Percentiles rank a stretch among this genome's conserved stretches.
These are phyloP conservation scores for Pseudogymnoascus sp. DNA, from an alignment of 2,329 filamentous ascomycete species.

Conservation along the genomic window DNA sequence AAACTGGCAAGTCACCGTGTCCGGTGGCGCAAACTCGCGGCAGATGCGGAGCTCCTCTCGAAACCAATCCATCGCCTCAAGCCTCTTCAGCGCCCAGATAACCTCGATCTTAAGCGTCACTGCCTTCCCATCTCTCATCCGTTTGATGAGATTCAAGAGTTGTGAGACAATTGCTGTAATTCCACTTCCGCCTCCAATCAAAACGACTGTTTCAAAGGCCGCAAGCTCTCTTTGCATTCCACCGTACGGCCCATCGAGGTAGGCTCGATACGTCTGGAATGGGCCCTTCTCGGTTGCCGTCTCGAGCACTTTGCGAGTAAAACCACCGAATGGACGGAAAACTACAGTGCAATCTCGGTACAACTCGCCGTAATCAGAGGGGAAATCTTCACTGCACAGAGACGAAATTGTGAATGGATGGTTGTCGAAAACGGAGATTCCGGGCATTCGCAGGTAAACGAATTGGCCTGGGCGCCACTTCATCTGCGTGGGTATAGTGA, in stretches of 20 bases:
- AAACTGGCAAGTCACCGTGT: constrained; percentile 88
- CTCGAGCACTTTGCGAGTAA: constrained; percentile 77
- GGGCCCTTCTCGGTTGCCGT: constrained; percentile 79
- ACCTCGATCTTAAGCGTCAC: constrained; percentile 86
- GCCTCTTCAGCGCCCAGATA: constrained; percentile 85
- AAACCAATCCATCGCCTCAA: constrained; percentile 97
- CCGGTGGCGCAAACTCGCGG: constrained; percentile 78
- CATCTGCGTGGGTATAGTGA: constrained; percentile 89
- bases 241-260: constrained; percentile 89
- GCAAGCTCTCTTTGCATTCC: constrained; percentile 86
- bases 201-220: constrained; percentile 85
- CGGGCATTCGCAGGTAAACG: constrained; percentile 89
- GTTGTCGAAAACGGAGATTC: constrained; percentile 83
- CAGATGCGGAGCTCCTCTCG: constrained; percentile 90
- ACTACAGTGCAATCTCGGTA: constrained; percentile 86
- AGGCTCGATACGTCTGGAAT: constrained; percentile 86
- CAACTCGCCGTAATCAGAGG: constrained; percentile 80
- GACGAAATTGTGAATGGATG: constrained; percentile 95
- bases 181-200: constrained; percentile 89
- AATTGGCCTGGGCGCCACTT: constrained; percentile 92
- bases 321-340: constrained; percentile 85
- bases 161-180: constrained; percentile 92
- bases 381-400: constrained; percentile 86
- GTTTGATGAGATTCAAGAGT: constrained; percentile 86
- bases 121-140: constrained; percentile 90